Evolutionary conservation across 2,329 filamentous ascomycete genomes (phyloP).

Genomic region (Diplodia corticola): DNA sequence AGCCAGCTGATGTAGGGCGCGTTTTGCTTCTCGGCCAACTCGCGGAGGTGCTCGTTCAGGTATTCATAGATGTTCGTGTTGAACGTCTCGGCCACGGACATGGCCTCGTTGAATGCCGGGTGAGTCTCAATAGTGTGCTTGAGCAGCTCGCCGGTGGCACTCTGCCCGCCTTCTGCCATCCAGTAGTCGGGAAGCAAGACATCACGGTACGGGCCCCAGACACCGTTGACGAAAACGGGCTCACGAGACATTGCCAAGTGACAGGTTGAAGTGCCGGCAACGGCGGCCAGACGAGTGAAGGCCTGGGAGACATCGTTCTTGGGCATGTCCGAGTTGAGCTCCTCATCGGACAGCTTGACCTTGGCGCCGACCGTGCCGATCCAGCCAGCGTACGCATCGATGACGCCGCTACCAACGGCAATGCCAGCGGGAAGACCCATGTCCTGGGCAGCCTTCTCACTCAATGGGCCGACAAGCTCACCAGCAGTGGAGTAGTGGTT

Average conservation of each 20-base stretch:
- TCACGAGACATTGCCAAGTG: slow-evolving; percentile 94
- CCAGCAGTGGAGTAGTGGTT: slow-evolving; percentile 89
- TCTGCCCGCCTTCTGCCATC: slow-evolving; percentile 97
- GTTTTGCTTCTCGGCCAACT: slow-evolving; percentile 66
- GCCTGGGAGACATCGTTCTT: slow-evolving; percentile 90
- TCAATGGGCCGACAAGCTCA: slow-evolving; percentile 82
- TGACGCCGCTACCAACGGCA: slow-evolving; percentile 92
- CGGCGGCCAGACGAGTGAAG: slow-evolving; percentile 87
- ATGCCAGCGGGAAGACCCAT: slow-evolving; percentile 85
- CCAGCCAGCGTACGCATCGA: slow-evolving; percentile 98
- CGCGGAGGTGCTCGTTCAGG: slow-evolving; percentile 81
- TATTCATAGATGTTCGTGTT: slow-evolving; percentile 93
- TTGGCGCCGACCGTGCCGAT: slow-evolving; percentile 98
- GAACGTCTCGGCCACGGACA: slow-evolving; percentile 75
- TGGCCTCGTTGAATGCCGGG: slow-evolving; percentile 79
- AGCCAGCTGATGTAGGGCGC: slow-evolving; percentile 83
- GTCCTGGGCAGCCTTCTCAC: slow-evolving; percentile 77
- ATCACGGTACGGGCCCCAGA: slow-evolving; percentile 97
- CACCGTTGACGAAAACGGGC: slow-evolving; percentile 89
- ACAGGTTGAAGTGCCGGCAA: slow-evolving; percentile 95
- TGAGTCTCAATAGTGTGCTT: slow-evolving; percentile 96
- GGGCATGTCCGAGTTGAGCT: slow-evolving; percentile 65
- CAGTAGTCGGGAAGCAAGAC: slow-evolving; percentile 89
- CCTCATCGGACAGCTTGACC: slow-evolving; percentile 69
- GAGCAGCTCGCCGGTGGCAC: slow-evolving; percentile 89